Base-by-base conservation (phyloP, 768 basidiomycete species). In the Boletus vermiculosoides region DNA sequence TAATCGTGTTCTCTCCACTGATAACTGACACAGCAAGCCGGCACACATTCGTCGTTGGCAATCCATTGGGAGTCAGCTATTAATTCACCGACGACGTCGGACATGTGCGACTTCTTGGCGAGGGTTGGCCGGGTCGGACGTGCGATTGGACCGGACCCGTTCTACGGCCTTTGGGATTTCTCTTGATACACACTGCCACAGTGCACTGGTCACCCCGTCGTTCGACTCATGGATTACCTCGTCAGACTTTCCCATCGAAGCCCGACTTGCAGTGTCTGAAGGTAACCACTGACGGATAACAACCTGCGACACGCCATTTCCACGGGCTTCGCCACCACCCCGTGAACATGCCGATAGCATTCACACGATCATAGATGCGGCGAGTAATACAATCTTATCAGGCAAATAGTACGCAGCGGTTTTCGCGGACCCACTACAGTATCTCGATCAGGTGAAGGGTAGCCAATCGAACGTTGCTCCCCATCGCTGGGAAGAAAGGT, bases 1-100 rank as follows among this genome's bases (percentile, higher is more conserved):
- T 63, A 6, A 58, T 55, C 23, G 4, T 39, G 44, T 13, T 36
- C 50, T 46, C 5, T 34, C 5, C 33, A 5, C 8, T 39, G 18
- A 4, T 9, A 18, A 37, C 37, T 39, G 40, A 41, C 16, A 30
- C 49, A 52, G 55, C 45, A 31, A 30, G 45, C 11, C 28, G 40
- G n/a, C 16, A n/a, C 16, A n/a, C n/a, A 18, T 18, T 6, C 37
- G 18, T 39, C 18, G 31, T 34, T 34, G 12, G 12, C 33, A 34
- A 34, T 34, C 33, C 33, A 33, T 33, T 33, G 33, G 33, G 33
- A 33, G 33, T 33, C 33, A 34, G 33, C 18, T 18, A 45, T 55
- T 31, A 42, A 22, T 10, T 40, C 7, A 10, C 61, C 62, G 62
- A 42, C 16, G 18, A 60, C 3, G 41, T 40, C 63, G 63, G 58